Percentiles rank a stretch among this genome's conserved stretches.
Conservation (phyloP, 345 rosid genomes). For the Bruguiera gymnorhiza region DNA sequence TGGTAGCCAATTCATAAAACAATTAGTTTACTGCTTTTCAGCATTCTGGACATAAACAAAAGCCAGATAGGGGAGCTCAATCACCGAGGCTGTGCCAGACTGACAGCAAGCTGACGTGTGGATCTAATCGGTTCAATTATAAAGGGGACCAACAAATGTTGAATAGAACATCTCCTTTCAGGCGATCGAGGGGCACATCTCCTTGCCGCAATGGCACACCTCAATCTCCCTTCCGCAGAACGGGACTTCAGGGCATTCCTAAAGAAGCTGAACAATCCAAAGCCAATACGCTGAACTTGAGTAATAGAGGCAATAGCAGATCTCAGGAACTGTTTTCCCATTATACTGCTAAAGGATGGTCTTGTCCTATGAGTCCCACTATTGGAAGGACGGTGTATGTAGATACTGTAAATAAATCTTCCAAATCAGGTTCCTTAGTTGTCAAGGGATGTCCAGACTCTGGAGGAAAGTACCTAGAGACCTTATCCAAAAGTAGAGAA, state of each 20-base stretch:
- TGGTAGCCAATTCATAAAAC: slow-evolving; percentile 1
- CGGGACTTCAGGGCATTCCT: slow-evolving; percentile 45
- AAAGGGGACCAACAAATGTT: slow-evolving; percentile 32
- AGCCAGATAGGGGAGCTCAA: slow-evolving; percentile 33
- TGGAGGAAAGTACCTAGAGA: slow-evolving; percentile 12
- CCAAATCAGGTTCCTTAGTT: slow-evolving; percentile 29
- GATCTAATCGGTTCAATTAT: slow-evolving; percentile 43
- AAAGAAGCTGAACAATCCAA: slow-evolving; percentile 52
- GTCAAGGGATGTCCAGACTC: slow-evolving; percentile 19
- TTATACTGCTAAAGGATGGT: slow-evolving; percentile 28
- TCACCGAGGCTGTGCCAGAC: slow-evolving; percentile 37
- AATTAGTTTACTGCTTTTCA: slow-evolving; percentile 25
- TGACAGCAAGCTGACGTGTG: slow-evolving; percentile 35
- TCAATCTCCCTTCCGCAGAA: slow-evolving; percentile 50
- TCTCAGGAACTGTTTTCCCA: slow-evolving; percentile 46
- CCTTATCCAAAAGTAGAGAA: slow-evolving; percentile 20
- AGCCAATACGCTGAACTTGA: slow-evolving; percentile 37
- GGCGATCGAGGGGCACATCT: slow-evolving; percentile 46
- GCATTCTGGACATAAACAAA: slow-evolving; percentile 44
- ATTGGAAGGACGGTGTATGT: slow-evolving; percentile 63
- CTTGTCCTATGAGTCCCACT: slow-evolving; percentile 39
- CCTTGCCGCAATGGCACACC: slow-evolving; percentile 52
- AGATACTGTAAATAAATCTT: slow-evolving; percentile 43
- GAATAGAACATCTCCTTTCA: slow-evolving; percentile 51
- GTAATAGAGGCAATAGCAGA: slow-evolving; percentile 30